Evolutionary conservation across 352 stramenopile genomes (phyloP).

Genomic region (Sclerospora graminicola): DNA sequence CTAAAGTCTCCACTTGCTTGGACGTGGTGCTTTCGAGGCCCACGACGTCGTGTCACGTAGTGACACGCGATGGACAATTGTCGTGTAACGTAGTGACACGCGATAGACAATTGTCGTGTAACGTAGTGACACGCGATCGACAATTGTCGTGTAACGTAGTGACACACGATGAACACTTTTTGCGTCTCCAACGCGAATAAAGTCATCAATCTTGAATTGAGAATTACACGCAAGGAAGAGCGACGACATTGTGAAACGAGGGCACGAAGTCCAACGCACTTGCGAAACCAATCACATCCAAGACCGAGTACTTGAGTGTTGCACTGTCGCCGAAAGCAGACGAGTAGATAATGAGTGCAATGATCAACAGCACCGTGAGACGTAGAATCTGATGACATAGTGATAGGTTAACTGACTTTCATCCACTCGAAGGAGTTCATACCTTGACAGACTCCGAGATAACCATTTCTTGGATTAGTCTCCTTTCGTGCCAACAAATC

Average conservation of each 20-base stretch:
- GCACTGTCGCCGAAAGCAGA: constrained; percentile 61
- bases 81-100: no score
- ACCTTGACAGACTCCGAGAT: constrained; percentile 86
- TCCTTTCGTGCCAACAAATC: constrained; percentile 68
- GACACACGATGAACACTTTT: no score
- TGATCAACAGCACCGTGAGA: constrained; percentile 66
- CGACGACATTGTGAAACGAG: constrained; percentile 81
- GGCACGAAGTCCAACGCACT: constrained; percentile 77
- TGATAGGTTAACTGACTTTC: no score
- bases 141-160: no score
- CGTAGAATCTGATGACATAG: no score
- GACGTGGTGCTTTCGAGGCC: constrained; percentile 71
- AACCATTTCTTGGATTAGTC: constrained; percentile 81
- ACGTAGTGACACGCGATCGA: constrained; percentile 71
- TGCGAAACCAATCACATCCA: constrained; percentile 70
- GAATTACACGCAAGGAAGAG: constrained; percentile 83
- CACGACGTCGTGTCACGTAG: constrained; percentile 77
- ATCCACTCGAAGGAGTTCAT: no score
- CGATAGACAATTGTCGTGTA: no score
- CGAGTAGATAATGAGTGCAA: constrained; percentile 80
- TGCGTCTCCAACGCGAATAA: constrained; percentile 66
- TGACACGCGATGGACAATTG: no score
- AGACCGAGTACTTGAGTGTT: constrained; percentile 75
- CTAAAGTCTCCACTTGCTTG: constrained; percentile 5
- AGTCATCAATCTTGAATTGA: constrained; percentile 84